Conservation (phyloP, 208 protist genomes). For the Leptomonas pyrrhocoris region DNA sequence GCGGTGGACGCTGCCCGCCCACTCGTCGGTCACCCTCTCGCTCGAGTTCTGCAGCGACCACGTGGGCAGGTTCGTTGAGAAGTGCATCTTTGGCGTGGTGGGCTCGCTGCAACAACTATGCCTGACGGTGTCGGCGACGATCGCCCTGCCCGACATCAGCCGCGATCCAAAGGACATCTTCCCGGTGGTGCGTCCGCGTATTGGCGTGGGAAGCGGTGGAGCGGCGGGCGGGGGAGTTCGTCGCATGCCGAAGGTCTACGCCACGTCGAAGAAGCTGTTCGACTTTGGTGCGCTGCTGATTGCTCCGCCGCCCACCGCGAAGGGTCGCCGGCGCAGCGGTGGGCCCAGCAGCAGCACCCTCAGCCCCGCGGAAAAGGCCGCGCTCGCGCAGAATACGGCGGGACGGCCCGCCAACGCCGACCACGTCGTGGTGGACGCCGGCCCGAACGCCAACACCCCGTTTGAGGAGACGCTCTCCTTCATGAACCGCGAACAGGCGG, state of each 20-base stretch:
- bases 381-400: background rate
- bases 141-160: slow-evolving; percentile 85
- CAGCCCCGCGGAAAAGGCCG: slow-evolving; percentile 1
- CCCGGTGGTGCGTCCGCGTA: slow-evolving; percentile 41
- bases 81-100: slow-evolving; percentile 82
- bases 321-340: slow-evolving; percentile 44
- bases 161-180: slow-evolving; percentile 91
- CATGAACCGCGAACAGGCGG: slow-evolving; percentile 87
- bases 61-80: slow-evolving; percentile 35
- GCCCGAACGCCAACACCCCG: background rate
- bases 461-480: slow-evolving; percentile 83
- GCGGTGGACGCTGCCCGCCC: slow-evolving; percentile 84
- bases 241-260: slow-evolving; percentile 63
- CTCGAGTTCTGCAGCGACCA: slow-evolving; percentile 85
- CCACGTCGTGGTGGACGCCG: background rate
- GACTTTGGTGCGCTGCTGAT: slow-evolving; percentile 96
- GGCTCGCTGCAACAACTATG: slow-evolving; percentile 71
- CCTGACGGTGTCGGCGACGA: slow-evolving; percentile 51
- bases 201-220: slow-evolving; percentile 19
- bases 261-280: slow-evolving; percentile 75
- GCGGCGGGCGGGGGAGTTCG: background rate
- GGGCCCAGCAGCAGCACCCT: slow-evolving; percentile 10
- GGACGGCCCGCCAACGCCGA: background rate
- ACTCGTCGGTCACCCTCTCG: slow-evolving; percentile 62
- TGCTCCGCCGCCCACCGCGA: slow-evolving; percentile 30